Evolutionary conservation across 148 eudicot species (phyloP), one percentile per base, ranked within the genome.

Genomic region (Fagopyrum homotropicum): DNA sequence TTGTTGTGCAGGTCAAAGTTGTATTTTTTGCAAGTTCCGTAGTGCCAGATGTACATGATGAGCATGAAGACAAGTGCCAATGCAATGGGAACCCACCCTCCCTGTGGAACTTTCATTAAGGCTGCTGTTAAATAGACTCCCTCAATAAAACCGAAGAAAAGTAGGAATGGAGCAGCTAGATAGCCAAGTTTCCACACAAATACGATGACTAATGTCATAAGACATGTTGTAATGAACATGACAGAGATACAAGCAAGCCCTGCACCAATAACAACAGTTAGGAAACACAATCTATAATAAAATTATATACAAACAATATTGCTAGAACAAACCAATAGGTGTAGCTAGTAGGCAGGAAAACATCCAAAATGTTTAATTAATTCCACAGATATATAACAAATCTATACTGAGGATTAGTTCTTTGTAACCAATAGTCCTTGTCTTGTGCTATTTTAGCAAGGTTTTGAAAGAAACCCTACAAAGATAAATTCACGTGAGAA

Each of bases 31-130:
- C 93, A 84, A 75, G 97, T 91, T 75, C 98, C 98, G 55, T 88
- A 91, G 77, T 94, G 93, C 98, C 98, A 94, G 5, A 90, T 84
- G 74, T 76, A 87, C 98, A 91, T 91, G 74, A 94, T 72, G 26
- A 79, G 75, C 89, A 90, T 83, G 79, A 94, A 90, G 73, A 91
- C 35, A 72, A 85, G 69, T 5, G 98, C 75, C 51, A 94, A 85
- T 77, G 87, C 82, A 8, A 94, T 78, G 73, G 98, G 94, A 72
- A 94, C 93, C 98, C 98, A 94, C 35, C 98, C 98, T 47, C 98
- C 98, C 80, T 94, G 96, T 74, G 92, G 96, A 55, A 94, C 89
- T 81, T 94, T 91, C 7, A 75, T 86, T 52, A 87, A 64, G 68
- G 98, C 97, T 64, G 97, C 81, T 63, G 91, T 87, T 43, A 94